Base-by-base conservation (phyloP, 1,284 basidiomycete genomes). In the Papiliotrema nemorosa region DNA sequence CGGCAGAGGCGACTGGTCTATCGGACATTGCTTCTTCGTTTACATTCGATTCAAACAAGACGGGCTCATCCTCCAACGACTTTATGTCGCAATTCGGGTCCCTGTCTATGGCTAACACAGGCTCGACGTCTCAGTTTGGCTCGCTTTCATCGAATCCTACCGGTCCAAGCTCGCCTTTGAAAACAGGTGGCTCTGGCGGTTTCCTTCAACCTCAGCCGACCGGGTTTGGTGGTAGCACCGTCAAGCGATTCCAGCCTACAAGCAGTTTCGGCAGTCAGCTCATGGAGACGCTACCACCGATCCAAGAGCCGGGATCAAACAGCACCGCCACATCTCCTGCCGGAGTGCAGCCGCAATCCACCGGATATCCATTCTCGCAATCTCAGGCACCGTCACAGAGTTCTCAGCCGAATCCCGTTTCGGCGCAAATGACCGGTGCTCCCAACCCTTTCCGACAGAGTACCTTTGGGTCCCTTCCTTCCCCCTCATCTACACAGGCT, bases 231-330 rank as follows among this genome's bases (percentile, higher is more conserved):
- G 87, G 85, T 2, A 76, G 72, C 16, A 57, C 57, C 4, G 67
- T 96, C 58, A 92, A 90, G 72, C 80, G 88, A 2, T 97, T 97
- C 81, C 91, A 93, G 71, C 92, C 92, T 2, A 83, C 87, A 0
- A 90, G 87, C 1, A 86, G 83, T 27, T 97, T 97, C 69, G 92
- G 92, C 29, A 84, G 87, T 34, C 82, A 84, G 14, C 72, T 94
- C 27, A 71, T 92, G 49, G 87, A 89, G 53, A 83, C 83, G 1
- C 74, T 94, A 24, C 88, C 89, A 3, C 78, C 87, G 2, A 63
- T 71, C 16, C 50, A 52, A 0, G 68, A 69, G 50, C 61, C 62
- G 7, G 36, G 36, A 3, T 16, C 41, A 18, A 31, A 14, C 16
- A 14, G 13, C 6, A 43, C 25, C 5, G 16, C 27, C 5, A 9